phyloP scores from a whole-genome alignment of 1,284 basidiomycete species.

The Fomitopsis pinicola region DNA sequence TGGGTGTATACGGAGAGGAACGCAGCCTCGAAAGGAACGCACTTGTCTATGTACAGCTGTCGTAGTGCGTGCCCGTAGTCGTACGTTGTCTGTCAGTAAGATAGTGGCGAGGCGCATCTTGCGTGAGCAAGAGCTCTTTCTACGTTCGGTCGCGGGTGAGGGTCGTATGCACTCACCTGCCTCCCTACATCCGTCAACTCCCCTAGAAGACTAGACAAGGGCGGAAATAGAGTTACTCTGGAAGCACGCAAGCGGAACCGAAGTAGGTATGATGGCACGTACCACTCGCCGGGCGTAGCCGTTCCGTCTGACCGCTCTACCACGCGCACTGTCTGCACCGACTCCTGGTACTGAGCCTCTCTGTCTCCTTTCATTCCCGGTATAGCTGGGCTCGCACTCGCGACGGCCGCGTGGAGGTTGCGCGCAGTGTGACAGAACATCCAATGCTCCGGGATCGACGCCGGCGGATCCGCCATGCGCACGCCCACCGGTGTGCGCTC shows the following conservation, averaged over 20 bases:
- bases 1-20: not conserved
- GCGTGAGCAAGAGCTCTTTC: not conserved
- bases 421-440: conserved; percentile 58
- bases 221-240: not conserved
- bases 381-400: conserved; percentile 20
- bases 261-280: conserved; percentile 22
- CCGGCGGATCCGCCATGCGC: conserved; percentile 56
- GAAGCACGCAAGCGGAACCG: not conserved
- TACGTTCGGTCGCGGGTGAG: conserved; percentile 4
- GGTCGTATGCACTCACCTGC: conserved; percentile 36
- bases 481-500: conserved; percentile 71
- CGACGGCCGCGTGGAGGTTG: conserved; percentile 48
- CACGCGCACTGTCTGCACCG: conserved; percentile 31
- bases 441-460: conserved; percentile 68
- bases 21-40: conserved; percentile 12
- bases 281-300: conserved; percentile 61
- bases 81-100: conserved; percentile 52
- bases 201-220: conserved; percentile 54
- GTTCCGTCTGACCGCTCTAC: conserved; percentile 57
- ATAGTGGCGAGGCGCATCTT: not conserved
- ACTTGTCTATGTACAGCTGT: conserved; percentile 70
- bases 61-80: conserved; percentile 60
- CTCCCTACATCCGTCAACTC: conserved; percentile 78
- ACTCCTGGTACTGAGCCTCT: conserved; percentile 14
- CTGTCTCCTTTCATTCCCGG: conserved; percentile 3